phyloP scores from a whole-genome alignment of 108 stramenopile genomes.

The Skeletonema potamos region DNA sequence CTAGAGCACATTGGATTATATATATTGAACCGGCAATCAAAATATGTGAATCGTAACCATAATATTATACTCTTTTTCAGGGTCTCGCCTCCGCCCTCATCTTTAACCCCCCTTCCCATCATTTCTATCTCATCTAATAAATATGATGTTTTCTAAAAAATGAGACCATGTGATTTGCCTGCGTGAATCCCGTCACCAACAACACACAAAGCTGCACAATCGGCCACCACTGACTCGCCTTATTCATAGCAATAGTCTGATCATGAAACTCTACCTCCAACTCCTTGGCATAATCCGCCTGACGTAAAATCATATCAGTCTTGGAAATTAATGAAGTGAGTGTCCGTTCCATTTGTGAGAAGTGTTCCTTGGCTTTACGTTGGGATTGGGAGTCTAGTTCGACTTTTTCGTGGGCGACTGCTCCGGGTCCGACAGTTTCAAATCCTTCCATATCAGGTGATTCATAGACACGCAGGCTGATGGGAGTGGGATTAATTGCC shows the following conservation, averaged over 20 bases:
- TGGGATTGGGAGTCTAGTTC: constrained; percentile 34
- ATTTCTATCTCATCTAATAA: constrained; percentile 39
- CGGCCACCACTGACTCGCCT: constrained; percentile 84
- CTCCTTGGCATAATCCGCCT: constrained; percentile 77
- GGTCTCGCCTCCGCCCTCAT: not conserved
- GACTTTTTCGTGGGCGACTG: not conserved
- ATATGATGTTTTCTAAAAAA: constrained; percentile 82
- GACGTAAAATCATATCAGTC: constrained; percentile 62
- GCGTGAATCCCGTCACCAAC: constrained; percentile 79
- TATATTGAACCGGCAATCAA: too few relatives aligned
- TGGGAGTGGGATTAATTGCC: constrained; percentile 32
- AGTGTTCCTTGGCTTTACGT: constrained; percentile 50
- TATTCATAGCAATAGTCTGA: constrained; percentile 75
- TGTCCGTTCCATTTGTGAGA: constrained; percentile 69
- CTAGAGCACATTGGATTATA: constrained; percentile 1
- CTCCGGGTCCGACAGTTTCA: constrained; percentile 15
- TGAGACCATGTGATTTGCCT: constrained; percentile 76
- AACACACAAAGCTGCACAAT: constrained; percentile 77
- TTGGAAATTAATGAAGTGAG: constrained; percentile 47
- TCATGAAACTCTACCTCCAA: constrained; percentile 75
- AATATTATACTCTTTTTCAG: too few relatives aligned
- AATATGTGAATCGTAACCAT: not conserved
- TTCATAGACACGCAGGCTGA: constrained; percentile 30
- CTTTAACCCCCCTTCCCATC: not conserved
- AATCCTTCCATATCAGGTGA: constrained; percentile 45